Evolutionary conservation across 2,329 filamentous ascomycete genomes (phyloP), one percentile per base, ranked within the genome.

Genomic region (Daldinia sp.): DNA sequence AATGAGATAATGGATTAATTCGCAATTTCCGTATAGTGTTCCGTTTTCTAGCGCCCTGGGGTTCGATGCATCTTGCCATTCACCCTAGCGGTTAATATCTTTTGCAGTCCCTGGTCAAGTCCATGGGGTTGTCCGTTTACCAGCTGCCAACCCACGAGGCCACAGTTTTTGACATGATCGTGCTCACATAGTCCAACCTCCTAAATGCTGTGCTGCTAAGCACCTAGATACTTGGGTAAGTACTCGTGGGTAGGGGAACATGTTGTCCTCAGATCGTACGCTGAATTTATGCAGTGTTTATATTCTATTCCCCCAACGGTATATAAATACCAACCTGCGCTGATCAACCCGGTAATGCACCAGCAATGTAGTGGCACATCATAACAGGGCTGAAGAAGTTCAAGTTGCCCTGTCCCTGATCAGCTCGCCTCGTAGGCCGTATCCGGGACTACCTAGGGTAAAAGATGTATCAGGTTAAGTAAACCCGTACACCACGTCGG

Each of bases 371-470:
- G 21, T 43, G 48, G 56, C 62, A 54, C 47, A 47, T 61, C 43
- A 60, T n/a, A 23, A 54, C 60, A 61, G 52, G 58, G 64, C 64
- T 67, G 58, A 63, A 49, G 15, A 21, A 13, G 15, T 49, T 10
- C n/a, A 34, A 45, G 25, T 43, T 52, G 21, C 17, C 27, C 50
- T 21, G 32, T 27, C n/a, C n/a, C n/a, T n/a, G 19, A 19, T 49
- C 10, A 32, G 35, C 27, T 49, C 34, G 30, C 53, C 51, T 37
- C n/a, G 29, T 15, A 30, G 49, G 43, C 27, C 27, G 41, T 11
- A 45, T 48, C 10, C 17, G 29, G 32, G 8, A 47, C 27, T 52
- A n/a, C n/a, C n/a, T n/a, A n/a, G n/a, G n/a, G n/a, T n/a, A 11
- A 13, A 34, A 23, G 5, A 34, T 52, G 25, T 30, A 58, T 52